Percentiles rank a stretch among this genome's conserved stretches.
Evolutionary conservation across 2,329 filamentous ascomycete species (phyloP).

Genomic region (Aspergillus tanneri): DNA sequence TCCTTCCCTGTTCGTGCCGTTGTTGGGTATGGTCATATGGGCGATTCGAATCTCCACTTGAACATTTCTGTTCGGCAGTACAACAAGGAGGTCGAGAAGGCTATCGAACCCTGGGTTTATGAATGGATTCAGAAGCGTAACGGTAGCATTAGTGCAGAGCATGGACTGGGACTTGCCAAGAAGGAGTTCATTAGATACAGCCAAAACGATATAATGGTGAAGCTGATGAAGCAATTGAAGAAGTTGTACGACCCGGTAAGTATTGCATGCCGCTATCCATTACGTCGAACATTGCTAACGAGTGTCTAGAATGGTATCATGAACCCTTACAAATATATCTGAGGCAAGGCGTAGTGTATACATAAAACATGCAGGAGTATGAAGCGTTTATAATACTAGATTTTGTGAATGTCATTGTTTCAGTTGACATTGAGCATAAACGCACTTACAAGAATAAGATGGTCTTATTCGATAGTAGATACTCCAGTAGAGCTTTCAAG

Average conservation of each 20-base stretch:
- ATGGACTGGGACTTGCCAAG: slow-evolving; percentile 91
- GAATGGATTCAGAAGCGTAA: slow-evolving; percentile 89
- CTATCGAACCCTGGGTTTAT: slow-evolving; percentile 92
- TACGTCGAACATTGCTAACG: slow-evolving; percentile 14
- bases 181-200: slow-evolving; percentile 95
- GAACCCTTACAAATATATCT: slow-evolving; percentile 94
- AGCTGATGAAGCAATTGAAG: slow-evolving; percentile 94
- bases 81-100: slow-evolving; percentile 81
- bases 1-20: slow-evolving; percentile 80
- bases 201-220: slow-evolving; percentile 80
- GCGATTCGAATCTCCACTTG: slow-evolving; percentile 90
- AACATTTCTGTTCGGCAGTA: slow-evolving; percentile 83
- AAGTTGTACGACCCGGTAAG: slow-evolving; percentile 89
- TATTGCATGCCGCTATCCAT: slow-evolving; percentile 13
- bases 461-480: too few species aligned
- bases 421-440: too few species aligned
- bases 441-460: too few species aligned
- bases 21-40: slow-evolving; percentile 98
- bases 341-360: not conserved
- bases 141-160: slow-evolving; percentile 95
- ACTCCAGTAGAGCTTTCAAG: too few species aligned
- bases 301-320: slow-evolving; percentile 81
- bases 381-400: too few species aligned
- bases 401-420: too few species aligned
- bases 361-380: not conserved